These are phyloP conservation scores for Escovopsis weberi DNA, from an alignment of 2,329 filamentous ascomycete species.

Conservation along the genomic window DNA sequence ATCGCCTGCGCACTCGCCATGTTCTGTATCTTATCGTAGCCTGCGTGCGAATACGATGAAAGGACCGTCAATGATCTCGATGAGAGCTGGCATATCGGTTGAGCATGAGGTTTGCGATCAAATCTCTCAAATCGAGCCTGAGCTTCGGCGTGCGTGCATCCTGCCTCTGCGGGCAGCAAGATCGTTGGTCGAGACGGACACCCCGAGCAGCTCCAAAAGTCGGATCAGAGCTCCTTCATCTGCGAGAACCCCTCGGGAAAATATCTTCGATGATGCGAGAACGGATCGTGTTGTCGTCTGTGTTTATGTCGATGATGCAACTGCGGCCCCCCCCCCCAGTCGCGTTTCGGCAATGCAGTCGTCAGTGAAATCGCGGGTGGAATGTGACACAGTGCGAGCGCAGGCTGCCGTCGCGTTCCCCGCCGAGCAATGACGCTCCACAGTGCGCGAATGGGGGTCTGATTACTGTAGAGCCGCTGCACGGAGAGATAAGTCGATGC, in stretches of 20 bases:
- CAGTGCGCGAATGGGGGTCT: constrained; percentile 2
- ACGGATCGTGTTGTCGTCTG: background rate
- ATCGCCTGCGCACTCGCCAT: constrained; percentile 40
- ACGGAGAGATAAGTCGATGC: background rate
- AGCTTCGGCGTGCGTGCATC: constrained; percentile 13
- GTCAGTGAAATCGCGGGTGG: constrained; percentile 4
- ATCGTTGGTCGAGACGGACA: too few species aligned
- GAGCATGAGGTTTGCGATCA: constrained; percentile 10
- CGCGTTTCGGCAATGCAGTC: constrained; percentile 7
- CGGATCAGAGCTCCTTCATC: too few species aligned
- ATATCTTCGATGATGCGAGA: background rate
- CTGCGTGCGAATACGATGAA: constrained; percentile 11
- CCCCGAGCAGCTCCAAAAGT: background rate
- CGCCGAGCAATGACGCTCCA: background rate
- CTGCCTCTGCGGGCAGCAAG: background rate
- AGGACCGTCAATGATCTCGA: constrained; percentile 4
- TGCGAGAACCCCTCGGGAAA: background rate
- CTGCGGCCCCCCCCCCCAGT: constrained; percentile 3
- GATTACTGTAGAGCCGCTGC: constrained; percentile 4
- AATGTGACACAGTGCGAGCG: constrained; percentile 8
- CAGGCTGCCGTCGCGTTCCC: constrained; percentile 1
- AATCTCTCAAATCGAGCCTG: constrained; percentile 9
- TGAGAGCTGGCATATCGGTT: constrained; percentile 17
- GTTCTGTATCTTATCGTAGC: constrained; percentile 8
- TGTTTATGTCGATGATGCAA: constrained; percentile 3